Evolutionary conservation across 257 asterid genomes (phyloP).

Genomic region (Leonotis leonurus): DNA sequence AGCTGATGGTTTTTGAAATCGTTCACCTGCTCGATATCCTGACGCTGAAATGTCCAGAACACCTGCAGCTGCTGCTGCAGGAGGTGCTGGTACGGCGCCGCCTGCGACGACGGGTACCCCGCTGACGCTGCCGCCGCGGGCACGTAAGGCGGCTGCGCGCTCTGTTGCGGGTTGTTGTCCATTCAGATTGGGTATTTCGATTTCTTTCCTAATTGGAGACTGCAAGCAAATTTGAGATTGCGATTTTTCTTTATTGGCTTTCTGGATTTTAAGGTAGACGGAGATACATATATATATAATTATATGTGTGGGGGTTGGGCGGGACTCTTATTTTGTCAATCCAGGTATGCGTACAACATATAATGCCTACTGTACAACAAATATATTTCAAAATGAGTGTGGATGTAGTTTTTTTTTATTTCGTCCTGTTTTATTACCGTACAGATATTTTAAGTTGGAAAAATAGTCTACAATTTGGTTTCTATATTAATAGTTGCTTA

Average conservation of each 20-base stretch:
- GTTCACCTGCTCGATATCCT: slow-evolving; percentile 71
- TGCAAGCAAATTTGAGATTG: slow-evolving; percentile 5
- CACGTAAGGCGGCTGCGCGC: slow-evolving; percentile 41
- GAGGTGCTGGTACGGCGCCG: slow-evolving; percentile 71
- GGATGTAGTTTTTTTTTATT: too few species aligned
- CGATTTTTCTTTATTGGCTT: neutral
- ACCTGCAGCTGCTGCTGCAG: slow-evolving; percentile 74
- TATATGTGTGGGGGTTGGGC: neutral
- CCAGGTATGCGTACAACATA: neutral
- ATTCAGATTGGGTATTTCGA: slow-evolving; percentile 24
- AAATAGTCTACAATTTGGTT: too few species aligned
- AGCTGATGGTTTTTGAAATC: slow-evolving; percentile 89
- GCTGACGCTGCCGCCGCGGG: slow-evolving; percentile 36
- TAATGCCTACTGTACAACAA: neutral
- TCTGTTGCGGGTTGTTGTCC: slow-evolving; percentile 75
- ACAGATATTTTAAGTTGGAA: slow-evolving; percentile 2
- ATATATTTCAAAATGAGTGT: neutral
- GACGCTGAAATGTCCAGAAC: slow-evolving; percentile 73
- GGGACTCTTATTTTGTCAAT: neutral
- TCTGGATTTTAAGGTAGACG: neutral
- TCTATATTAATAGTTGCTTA: too few species aligned
- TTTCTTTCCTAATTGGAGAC: neutral
- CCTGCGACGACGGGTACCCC: slow-evolving; percentile 39
- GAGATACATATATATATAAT: neutral
- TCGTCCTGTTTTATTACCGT: neutral